A percentile compares a stretch with the other conserved stretches of the same genome.
phyloP scores from a whole-genome alignment of 768 basidiomycete species.

The Pilatotrama ljubarskyi region DNA sequence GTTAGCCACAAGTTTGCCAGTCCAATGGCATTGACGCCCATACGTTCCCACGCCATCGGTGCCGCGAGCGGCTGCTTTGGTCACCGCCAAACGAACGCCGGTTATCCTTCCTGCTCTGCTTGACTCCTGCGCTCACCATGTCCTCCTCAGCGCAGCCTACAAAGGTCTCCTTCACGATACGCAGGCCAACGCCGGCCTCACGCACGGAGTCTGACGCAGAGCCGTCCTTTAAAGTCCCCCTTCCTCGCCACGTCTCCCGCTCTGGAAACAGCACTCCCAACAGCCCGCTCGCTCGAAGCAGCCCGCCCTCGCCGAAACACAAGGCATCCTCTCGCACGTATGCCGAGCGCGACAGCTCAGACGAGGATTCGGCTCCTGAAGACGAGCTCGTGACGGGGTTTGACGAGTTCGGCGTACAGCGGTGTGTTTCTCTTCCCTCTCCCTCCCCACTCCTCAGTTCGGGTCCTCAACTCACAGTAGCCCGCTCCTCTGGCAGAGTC shows the following conservation, averaged over 20 bases:
- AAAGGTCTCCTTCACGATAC: constrained; percentile 82
- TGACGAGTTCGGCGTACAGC: constrained; percentile 73
- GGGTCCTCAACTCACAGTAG: constrained; percentile 79
- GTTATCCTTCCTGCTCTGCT: not conserved
- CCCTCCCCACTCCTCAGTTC: constrained; percentile 24
- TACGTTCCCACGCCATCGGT: not conserved
- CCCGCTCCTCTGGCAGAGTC: constrained; percentile 38
- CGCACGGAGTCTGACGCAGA: constrained; percentile 62
- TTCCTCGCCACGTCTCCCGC: constrained; percentile 56
- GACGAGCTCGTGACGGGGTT: constrained; percentile 76
- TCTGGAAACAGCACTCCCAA: constrained; percentile 40
- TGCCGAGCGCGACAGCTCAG: constrained; percentile 49
- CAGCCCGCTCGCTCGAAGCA: constrained; percentile 57
- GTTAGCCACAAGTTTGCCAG: too few relatives aligned
- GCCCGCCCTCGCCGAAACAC: constrained; percentile 45
- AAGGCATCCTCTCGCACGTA: constrained; percentile 29
- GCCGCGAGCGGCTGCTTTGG: not conserved
- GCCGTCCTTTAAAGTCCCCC: constrained; percentile 53
- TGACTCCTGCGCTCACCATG: constrained; percentile 7
- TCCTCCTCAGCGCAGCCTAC: constrained; percentile 25
- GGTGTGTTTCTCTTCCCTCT: constrained; percentile 60
- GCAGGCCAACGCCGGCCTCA: constrained; percentile 72
- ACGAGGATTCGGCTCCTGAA: constrained; percentile 51
- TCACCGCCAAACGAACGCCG: too few relatives aligned
- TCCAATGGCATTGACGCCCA: constrained; percentile 8